These are phyloP conservation scores for Lavandula angustifolia DNA, from an alignment of 257 asterid species.

Conservation along the genomic window DNA sequence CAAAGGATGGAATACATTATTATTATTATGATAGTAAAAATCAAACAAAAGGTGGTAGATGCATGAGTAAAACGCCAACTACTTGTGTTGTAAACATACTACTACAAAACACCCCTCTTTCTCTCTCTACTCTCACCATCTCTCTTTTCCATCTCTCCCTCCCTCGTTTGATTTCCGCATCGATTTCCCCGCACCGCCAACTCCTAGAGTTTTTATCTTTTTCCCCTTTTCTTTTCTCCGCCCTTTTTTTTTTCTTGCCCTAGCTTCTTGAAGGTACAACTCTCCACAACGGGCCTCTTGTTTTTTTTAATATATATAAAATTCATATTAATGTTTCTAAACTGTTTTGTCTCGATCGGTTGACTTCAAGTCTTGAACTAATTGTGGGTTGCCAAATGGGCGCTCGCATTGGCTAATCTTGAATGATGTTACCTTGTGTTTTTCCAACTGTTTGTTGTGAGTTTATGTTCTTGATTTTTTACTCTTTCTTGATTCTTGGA, in stretches of 20 bases:
- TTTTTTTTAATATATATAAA: neutral
- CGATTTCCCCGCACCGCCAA: conserved; percentile 45
- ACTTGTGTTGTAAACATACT: conserved; percentile 32
- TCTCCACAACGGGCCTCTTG: conserved; percentile 33
- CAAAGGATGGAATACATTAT: too few relatives aligned
- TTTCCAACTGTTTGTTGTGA: conserved; percentile 30
- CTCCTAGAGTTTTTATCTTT: conserved; percentile 21
- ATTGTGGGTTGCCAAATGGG: conserved; percentile 30
- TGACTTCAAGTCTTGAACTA: conserved; percentile 46
- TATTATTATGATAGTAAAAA: conserved; percentile 37
- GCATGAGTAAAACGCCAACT: conserved; percentile 84
- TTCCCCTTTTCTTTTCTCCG: neutral
- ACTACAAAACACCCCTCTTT: conserved; percentile 36
- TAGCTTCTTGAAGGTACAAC: conserved; percentile 34
- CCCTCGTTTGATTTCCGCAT: conserved; percentile 35
- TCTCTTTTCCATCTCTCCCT: conserved; percentile 35
- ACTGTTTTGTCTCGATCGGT: conserved; percentile 52
- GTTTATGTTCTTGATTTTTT: conserved; percentile 24
- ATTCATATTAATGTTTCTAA: conserved; percentile 11
- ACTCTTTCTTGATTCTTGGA: conserved; percentile 26
- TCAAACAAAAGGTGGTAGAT: conserved; percentile 95
- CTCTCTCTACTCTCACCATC: conserved; percentile 42
- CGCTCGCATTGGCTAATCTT: conserved; percentile 39
- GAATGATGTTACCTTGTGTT: conserved; percentile 35
- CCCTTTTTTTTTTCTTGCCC: neutral